Evolutionary conservation across 345 rosid genomes (phyloP), one percentile per base, ranked within the genome.

Genomic region (Gossypium australe): DNA sequence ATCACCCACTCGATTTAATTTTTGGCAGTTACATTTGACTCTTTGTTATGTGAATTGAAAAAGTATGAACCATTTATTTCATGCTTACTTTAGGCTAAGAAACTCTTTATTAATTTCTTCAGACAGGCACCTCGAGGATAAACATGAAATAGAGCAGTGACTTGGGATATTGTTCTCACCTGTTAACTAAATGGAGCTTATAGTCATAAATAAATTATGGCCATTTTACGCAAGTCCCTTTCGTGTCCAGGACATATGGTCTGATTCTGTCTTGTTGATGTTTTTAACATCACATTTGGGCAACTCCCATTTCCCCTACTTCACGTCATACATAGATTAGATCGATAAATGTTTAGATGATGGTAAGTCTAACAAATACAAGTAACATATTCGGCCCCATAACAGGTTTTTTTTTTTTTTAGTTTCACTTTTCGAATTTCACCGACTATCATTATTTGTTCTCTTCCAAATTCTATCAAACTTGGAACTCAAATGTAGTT

Each of bases 401-500:
- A 47, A 13, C 3, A 47, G 51, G 2, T 2, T 47, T 47, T 47
- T 11, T 47, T 27, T 29, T 4, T 34, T 34, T 34, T 34, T 4
- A 34, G 38, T 34, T 34, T 34, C 38, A 34, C 38, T 34, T 34
- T 34, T 34, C 1, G 6, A 34, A 34, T 34, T 34, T 34, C 38
- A 4, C 38, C 38, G 1, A 4, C 38, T 34, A 34, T 34, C 6
- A 34, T 34, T 34, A 4, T 4, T 34, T 34, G 38, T 48, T 48
- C 13, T 48, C 14, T 14, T 52, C 57, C 41, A 34, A 34, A 34
- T 52, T n/a, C 9, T 55, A 25, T 53, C 56, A 58, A 58, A 63
- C 64, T 76, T 53, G 8, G 64, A 43, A 57, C 72, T 73, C 60
- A 16, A 66, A 67, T 59, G 55, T 18, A n/a, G 56, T 71, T 79